A percentile compares a stretch with the other conserved stretches of the same genome.
Evolutionary conservation across 2,329 filamentous ascomycete species (phyloP).

Genomic region (Cercospora nicotianae): DNA sequence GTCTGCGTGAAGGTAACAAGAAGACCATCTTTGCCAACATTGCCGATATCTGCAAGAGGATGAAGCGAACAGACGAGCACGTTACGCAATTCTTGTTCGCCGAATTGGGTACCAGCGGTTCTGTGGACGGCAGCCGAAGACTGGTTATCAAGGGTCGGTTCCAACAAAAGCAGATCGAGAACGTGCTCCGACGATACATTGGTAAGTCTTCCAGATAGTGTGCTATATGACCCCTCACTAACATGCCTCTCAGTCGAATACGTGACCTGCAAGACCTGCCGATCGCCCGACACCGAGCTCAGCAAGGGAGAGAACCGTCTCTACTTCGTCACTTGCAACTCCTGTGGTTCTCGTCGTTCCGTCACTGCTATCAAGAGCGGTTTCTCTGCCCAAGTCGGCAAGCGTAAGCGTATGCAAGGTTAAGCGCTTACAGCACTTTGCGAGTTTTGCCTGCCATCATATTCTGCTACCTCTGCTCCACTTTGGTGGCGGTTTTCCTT

Average conservation of each 20-base stretch:
- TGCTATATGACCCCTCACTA: slow-evolving; percentile 20
- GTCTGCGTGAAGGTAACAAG: slow-evolving; percentile 99
- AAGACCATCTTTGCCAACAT: slow-evolving; percentile 99
- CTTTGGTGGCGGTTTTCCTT: neutral
- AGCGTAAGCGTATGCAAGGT: slow-evolving; percentile 80
- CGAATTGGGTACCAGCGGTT: slow-evolving; percentile 95
- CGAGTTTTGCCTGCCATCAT: neutral
- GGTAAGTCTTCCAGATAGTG: slow-evolving; percentile 56
- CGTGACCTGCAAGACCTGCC: slow-evolving; percentile 98
- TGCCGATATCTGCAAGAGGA: slow-evolving; percentile 96
- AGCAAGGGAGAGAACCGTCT: slow-evolving; percentile 99
- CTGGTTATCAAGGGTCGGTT: slow-evolving; percentile 99
- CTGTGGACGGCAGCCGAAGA: slow-evolving; percentile 86
- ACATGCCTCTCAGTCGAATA: slow-evolving; percentile 69
- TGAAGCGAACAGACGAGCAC: slow-evolving; percentile 96
- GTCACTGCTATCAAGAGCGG: slow-evolving; percentile 99
- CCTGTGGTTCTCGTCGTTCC: slow-evolving; percentile 66
- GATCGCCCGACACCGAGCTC: slow-evolving; percentile 89
- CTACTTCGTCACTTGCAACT: slow-evolving; percentile 97
- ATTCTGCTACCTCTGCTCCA: neutral
- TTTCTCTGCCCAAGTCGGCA: slow-evolving; percentile 99
- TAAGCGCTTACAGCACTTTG: slow-evolving; percentile 33
- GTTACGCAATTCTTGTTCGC: slow-evolving; percentile 95
- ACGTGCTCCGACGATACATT: slow-evolving; percentile 92
- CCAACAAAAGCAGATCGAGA: slow-evolving; percentile 99